phyloP scores from a whole-genome alignment of 495 filamentous ascomycete species.

The Penicillium waksmanii region DNA sequence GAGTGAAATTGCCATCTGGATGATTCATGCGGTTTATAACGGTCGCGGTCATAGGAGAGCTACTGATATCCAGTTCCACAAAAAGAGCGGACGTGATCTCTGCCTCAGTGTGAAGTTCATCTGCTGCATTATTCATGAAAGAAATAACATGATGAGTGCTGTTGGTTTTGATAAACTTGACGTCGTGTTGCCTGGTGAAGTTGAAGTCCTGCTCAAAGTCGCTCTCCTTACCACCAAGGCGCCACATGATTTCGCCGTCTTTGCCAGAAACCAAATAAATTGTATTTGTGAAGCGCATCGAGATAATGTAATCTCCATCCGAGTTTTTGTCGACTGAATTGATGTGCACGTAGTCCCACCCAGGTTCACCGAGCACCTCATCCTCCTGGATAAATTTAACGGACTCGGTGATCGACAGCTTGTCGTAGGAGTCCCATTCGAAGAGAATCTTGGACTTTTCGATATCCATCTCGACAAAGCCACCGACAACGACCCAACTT shows the following conservation, averaged over 20 bases:
- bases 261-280: constrained; percentile 59
- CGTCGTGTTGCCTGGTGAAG: constrained; percentile 64
- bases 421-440: constrained; percentile 47
- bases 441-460: constrained; percentile 40
- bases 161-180: constrained; percentile 51
- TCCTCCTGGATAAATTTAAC: constrained; percentile 10
- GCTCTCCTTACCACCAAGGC: constrained; percentile 49
- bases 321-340: constrained; percentile 60
- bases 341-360: constrained; percentile 62
- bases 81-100: constrained; percentile 53
- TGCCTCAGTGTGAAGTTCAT: constrained; percentile 43
- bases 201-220: constrained; percentile 52
- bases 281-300: constrained; percentile 55
- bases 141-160: constrained; percentile 48
- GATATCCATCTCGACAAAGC: constrained; percentile 48
- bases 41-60: constrained; percentile 46
- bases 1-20: constrained; percentile 46
- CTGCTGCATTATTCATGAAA: constrained; percentile 55
- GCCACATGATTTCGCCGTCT: constrained; percentile 60
- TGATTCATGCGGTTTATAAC: constrained; percentile 39
- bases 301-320: constrained; percentile 59
- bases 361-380: constrained; percentile 14
- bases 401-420: constrained; percentile 33
- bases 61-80: constrained; percentile 48
- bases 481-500: constrained; percentile 35